These are phyloP conservation scores for Ammopiptanthus mongolicus DNA, from an alignment of 306 rosid genomes.

Conservation along the genomic window DNA sequence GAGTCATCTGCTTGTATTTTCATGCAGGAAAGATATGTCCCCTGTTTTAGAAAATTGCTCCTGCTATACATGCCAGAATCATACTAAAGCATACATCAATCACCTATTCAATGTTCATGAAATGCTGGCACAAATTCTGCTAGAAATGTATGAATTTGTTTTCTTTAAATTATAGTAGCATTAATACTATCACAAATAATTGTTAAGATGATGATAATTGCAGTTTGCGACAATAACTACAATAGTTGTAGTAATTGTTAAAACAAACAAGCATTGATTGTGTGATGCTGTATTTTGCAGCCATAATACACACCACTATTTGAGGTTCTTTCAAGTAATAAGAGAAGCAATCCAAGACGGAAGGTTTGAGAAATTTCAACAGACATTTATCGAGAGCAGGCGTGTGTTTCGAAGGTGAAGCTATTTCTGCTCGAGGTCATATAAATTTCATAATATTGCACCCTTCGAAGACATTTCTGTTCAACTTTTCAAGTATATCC, in stretches of 20 bases:
- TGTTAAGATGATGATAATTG: background rate
- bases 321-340: conserved; percentile 64
- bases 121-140: conserved; percentile 89
- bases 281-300: conserved; percentile 46
- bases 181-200: background rate
- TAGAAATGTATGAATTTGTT: conserved; percentile 60
- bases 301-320: conserved; percentile 86
- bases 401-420: conserved; percentile 35
- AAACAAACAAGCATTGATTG: background rate
- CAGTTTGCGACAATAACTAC: background rate
- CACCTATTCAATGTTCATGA: conserved; percentile 87
- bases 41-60: conserved; percentile 55
- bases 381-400: conserved; percentile 47
- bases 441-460: background rate
- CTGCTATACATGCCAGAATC: conserved; percentile 89
- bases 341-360: conserved; percentile 75
- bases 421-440: conserved; percentile 31
- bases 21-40: conserved; percentile 69
- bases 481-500: background rate
- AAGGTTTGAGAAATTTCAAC: conserved; percentile 61
- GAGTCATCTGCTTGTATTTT: conserved; percentile 13
- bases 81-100: conserved; percentile 83
- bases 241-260: background rate
- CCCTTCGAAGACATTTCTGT: background rate
- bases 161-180: background rate